Evolutionary conservation across 2,329 filamentous ascomycete genomes (phyloP), one percentile per base, ranked within the genome.

Genomic region (Fusarium sp.): DNA sequence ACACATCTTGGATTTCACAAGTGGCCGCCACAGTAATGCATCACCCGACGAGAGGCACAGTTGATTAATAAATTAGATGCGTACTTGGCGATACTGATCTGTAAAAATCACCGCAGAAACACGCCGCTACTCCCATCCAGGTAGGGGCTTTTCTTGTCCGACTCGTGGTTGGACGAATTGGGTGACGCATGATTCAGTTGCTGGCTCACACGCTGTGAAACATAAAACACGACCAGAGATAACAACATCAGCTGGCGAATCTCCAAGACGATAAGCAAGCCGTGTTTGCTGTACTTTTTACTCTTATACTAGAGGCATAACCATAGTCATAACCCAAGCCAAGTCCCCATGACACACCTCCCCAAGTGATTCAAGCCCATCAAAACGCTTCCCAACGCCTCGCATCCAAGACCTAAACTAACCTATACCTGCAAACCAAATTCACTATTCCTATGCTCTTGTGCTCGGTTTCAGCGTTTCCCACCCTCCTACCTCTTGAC

Each of bases 391-490:
- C 26, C 26, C 57, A 61, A 69, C 73, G 70, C 66, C 72, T 45
- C 35, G 60, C 45, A 69, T 48, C 48, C 48, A 69, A 68, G 26
- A 30, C 53, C 53, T 44, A 55, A 16, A 28, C 31, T 28, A 57
- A 28, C 22, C 33, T 56, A 35, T 35, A 38, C 22, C 58, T 31
- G 26, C 47, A 50, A 69, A 51, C 13, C 42, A 50, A 54, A n/a
- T n/a, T 35, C 33, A 57, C 18, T 33, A 41, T 48, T 42, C 18
- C 60, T 69, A 75, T 62, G 73, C 61, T 53, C 73, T 74, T 41
- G 77, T 77, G 59, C 78, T 83, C 31, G 88, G 88, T 77, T 87
- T 87, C 75, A 90, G 75, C 9, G 87, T 86, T 75, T 89, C 86
- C 87, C 88, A 90, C 28, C 86, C 83, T 18, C 85, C 85, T 79